Conservation (phyloP, 495 filamentous ascomycete genomes). For the Talaromyces trachyspermus region DNA sequence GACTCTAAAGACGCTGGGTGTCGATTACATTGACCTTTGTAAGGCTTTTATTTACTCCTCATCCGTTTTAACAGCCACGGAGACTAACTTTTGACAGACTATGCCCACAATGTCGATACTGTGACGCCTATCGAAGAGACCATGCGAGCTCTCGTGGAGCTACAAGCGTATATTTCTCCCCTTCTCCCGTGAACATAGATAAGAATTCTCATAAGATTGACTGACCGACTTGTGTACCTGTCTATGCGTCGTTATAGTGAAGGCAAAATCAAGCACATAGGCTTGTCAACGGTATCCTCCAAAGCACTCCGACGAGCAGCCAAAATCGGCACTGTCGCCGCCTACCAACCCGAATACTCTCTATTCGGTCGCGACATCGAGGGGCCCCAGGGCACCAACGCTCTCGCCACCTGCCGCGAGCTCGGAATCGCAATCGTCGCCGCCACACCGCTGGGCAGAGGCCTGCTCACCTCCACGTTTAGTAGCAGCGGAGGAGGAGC, state of each 20-base stretch:
- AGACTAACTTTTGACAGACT: slow-evolving; percentile 8
- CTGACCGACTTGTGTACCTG: too few relatives aligned
- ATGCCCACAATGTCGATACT: slow-evolving; percentile 28
- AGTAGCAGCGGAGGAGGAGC: slow-evolving; percentile 21
- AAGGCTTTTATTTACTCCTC: slow-evolving; percentile 13
- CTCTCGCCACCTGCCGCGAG: slow-evolving; percentile 44
- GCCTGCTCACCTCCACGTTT: slow-evolving; percentile 31
- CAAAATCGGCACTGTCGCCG: slow-evolving; percentile 27
- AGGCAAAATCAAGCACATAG: slow-evolving; percentile 43
- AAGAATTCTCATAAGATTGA: too few relatives aligned
- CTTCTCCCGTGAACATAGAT: too few relatives aligned
- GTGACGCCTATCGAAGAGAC: slow-evolving; percentile 44
- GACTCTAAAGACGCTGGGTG: slow-evolving; percentile 34
- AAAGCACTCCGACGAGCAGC: slow-evolving; percentile 31
- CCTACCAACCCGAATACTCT: slow-evolving; percentile 40
- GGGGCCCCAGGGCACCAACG: slow-evolving; percentile 27
- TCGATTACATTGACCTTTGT: slow-evolving; percentile 40
- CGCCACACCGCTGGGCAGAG: slow-evolving; percentile 40
- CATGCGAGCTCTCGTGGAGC: slow-evolving; percentile 35
- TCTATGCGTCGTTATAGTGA: too few relatives aligned
- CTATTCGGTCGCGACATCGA: slow-evolving; percentile 48
- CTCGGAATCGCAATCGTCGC: slow-evolving; percentile 38
- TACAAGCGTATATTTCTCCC: slow-evolving; percentile 32
- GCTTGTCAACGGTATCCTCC: slow-evolving; percentile 27
- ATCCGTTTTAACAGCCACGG: too few relatives aligned